A percentile compares a stretch with the other conserved stretches of the same genome.
Evolutionary conservation across 345 rosid species (phyloP).

Genomic region (Psidium guajava): DNA sequence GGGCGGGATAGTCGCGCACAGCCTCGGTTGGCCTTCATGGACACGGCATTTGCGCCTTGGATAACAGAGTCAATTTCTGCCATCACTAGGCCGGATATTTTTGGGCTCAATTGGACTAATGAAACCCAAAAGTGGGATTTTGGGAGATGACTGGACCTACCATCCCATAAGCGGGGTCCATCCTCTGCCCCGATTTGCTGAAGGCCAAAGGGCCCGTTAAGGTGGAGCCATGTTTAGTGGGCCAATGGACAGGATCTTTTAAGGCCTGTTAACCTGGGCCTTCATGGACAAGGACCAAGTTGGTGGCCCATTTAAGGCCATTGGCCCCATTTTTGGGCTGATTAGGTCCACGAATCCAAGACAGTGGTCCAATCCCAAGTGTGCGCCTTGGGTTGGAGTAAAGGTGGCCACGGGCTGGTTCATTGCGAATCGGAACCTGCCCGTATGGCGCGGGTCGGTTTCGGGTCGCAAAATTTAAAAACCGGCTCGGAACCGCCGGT

Average conservation of each 20-base stretch:
- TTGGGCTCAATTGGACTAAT: not conserved
- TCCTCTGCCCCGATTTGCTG: not conserved
- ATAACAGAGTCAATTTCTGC: not conserved
- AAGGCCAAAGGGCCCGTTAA: not conserved
- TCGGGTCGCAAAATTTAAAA: too few relatives aligned
- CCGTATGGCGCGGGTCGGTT: too few relatives aligned
- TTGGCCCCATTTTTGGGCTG: not conserved
- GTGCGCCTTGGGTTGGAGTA: too few relatives aligned
- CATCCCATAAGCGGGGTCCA: not conserved
- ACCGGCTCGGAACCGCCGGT: too few relatives aligned
- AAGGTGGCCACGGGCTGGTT: too few relatives aligned
- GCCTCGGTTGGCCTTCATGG: accelerated
- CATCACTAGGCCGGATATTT: not conserved
- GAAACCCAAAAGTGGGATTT: not conserved
- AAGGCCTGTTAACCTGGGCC: not conserved
- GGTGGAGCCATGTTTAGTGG: not conserved
- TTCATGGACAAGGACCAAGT: too few relatives aligned
- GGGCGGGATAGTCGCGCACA: not conserved
- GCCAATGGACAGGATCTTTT: not conserved
- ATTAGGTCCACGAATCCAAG: not conserved
- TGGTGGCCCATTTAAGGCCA: not conserved
- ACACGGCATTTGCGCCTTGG: not conserved
- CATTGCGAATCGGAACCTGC: too few relatives aligned
- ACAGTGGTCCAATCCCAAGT: too few relatives aligned
- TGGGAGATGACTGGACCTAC: not conserved